Percentiles rank a stretch among this genome's conserved stretches.
These are phyloP conservation scores for Sporothrix phasma DNA, from an alignment of 2,329 filamentous ascomycete species.

Conservation along the genomic window DNA sequence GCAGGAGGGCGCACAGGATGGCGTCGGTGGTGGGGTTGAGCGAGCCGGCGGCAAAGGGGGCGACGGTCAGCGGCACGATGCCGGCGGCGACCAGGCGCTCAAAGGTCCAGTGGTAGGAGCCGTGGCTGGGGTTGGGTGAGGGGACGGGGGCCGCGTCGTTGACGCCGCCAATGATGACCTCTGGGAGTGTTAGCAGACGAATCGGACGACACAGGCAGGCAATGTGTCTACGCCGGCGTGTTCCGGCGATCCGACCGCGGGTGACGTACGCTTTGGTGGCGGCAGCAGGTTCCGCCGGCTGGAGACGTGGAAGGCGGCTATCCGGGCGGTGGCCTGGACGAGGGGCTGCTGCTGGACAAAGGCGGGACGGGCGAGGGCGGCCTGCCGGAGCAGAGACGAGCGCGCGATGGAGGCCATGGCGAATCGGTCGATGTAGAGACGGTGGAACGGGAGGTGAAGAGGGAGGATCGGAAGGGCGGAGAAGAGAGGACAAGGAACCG, in stretches of 20 bases:
- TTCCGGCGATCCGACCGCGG: no score
- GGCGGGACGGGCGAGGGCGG: conserved; percentile 28
- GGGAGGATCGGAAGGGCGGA: neutral
- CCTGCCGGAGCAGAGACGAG: conserved; percentile 45
- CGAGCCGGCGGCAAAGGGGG: conserved; percentile 84
- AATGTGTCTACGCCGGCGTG: no score
- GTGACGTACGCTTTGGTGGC: conserved; percentile 75
- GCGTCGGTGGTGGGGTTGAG: conserved; percentile 86
- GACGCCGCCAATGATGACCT: conserved; percentile 37
- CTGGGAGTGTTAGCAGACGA: neutral
- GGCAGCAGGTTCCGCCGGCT: conserved; percentile 67
- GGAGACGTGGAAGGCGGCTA: conserved; percentile 81
- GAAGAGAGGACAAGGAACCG: neutral
- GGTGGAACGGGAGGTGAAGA: neutral
- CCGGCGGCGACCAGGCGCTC: conserved; percentile 75
- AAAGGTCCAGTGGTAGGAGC: conserved; percentile 97
- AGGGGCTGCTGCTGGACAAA: conserved; percentile 23
- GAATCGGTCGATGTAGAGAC: conserved; percentile 10
- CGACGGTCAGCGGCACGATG: conserved; percentile 76
- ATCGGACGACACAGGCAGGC: neutral
- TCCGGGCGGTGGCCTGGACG: conserved; percentile 37
- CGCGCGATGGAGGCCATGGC: conserved; percentile 49
- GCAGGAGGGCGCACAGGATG: conserved; percentile 67
- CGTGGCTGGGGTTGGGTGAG: conserved; percentile 63
- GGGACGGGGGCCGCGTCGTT: conserved; percentile 81